A percentile compares a stretch with the other conserved stretches of the same genome.
phyloP scores from a whole-genome alignment of 345 rosid genomes.

The Arabis hirsuta region DNA sequence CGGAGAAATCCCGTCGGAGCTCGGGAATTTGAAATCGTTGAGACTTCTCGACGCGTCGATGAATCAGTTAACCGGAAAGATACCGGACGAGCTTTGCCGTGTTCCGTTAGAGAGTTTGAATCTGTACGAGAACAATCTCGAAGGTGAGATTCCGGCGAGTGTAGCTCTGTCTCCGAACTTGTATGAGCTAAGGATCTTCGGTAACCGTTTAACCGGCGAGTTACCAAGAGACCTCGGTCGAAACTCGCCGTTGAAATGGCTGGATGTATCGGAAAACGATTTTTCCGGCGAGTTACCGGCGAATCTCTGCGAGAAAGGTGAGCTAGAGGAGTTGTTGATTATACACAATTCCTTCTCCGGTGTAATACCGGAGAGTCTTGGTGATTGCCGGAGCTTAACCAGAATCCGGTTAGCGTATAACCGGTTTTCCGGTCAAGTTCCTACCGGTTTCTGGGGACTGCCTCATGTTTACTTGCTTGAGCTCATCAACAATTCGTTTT shows the following conservation, averaged over 20 bases:
- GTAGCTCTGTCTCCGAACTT: conserved; percentile 70
- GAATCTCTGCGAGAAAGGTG: conserved; percentile 65
- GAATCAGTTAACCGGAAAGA: conserved; percentile 72
- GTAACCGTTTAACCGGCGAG: conserved; percentile 65
- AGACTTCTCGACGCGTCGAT: conserved; percentile 85
- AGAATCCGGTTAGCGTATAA: conserved; percentile 79
- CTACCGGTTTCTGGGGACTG: conserved; percentile 83
- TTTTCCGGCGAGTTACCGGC: conserved; percentile 72
- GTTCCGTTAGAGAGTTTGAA: conserved; percentile 84
- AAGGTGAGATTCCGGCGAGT: conserved; percentile 68
- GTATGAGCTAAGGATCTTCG: conserved; percentile 83
- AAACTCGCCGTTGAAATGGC: conserved; percentile 77
- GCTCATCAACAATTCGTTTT: conserved; percentile 61
- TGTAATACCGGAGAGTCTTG: conserved; percentile 59
- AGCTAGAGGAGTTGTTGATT: conserved; percentile 74
- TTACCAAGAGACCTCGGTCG: conserved; percentile 72
- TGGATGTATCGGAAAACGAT: conserved; percentile 73
- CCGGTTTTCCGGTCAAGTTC: conserved; percentile 75
- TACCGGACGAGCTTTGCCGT: conserved; percentile 75
- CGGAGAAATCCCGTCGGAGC: conserved; percentile 67
- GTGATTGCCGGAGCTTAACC: conserved; percentile 62
- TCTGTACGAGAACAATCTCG: conserved; percentile 76
- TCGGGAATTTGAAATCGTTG: conserved; percentile 64
- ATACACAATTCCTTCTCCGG: conserved; percentile 76
- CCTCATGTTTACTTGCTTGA: conserved; percentile 82